Base-by-base conservation (phyloP, 2,329 filamentous ascomycete species). In the Gnomoniopsis sp. region DNA sequence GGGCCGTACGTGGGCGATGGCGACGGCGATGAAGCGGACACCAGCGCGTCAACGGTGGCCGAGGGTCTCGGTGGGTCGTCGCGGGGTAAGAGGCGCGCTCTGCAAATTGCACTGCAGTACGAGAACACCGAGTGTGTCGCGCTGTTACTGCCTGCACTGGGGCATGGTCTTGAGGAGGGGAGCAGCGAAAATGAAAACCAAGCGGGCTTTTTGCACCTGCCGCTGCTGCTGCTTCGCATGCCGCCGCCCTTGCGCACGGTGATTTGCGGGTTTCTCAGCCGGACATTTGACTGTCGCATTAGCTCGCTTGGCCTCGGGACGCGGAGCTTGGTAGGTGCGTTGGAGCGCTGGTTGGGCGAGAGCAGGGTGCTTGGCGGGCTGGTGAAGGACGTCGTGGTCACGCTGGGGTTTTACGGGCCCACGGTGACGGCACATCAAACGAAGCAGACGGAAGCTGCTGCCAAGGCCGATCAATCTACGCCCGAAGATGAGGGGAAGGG, bases 261-360 rank as follows among this genome's bases (percentile, higher is more conserved):
- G 21, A 64, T 86, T 0, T 61, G 74, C n/a, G 75, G 79, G 22
- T 86, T 85, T 67, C 69, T 86, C 12, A 73, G 76, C 3, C 75
- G 69, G 46, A 77, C 77, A 0, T 85, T 86, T 62, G 83, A 86
- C 70, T 84, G 81, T 61, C 81, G 80, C 30, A 76, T 85, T 48
- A 78, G 74, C 55, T 71, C 79, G 3, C 68, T 85, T 46, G 72
- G 72, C 1, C 67, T 86, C 2, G 79, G 79, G 6, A 83, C 81
- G 7, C 74, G 73, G 48, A 81, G 79, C 1, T 71, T 86, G 0
- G 69, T 83, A 1, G 66, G 67, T 3, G 71, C 75, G 6, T 81
- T 79, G 77, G 83, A 85, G 62, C 67, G 71, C 15, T 85, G 82
- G 82, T 71, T 81, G 33, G 66, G 69, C 2, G 69, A 72, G 0